Percentiles rank a stretch among this genome's conserved stretches.
These are phyloP conservation scores for Chytriomyces sp. DNA, from an alignment of 192 early-diverging fungal genomes.

Conservation along the genomic window DNA sequence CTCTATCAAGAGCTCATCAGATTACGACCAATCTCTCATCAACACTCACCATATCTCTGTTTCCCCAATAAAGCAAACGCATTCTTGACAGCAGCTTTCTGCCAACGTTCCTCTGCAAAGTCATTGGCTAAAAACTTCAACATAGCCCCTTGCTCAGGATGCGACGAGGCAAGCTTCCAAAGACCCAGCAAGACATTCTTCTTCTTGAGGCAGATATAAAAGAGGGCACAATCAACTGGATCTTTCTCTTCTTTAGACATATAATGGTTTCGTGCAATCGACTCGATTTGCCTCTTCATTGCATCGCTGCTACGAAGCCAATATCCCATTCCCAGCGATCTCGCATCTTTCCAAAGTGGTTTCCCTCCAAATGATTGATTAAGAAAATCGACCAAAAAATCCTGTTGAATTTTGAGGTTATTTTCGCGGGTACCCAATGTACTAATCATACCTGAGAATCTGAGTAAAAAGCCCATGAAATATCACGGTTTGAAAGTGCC, in stretches of 20 bases:
- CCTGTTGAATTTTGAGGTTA: conserved; percentile 40
- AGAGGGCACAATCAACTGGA: conserved; percentile 82
- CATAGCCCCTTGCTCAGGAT: conserved; percentile 89
- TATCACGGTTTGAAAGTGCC: not conserved
- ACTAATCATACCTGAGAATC: conserved; percentile 85
- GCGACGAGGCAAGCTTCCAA: conserved; percentile 81
- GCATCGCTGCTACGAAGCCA: conserved; percentile 80
- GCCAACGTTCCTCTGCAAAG: conserved; percentile 88
- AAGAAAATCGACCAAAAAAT: conserved; percentile 66
- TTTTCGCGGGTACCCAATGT: too few species aligned
- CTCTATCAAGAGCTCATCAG: conserved; percentile 50
- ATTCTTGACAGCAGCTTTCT: conserved; percentile 94
- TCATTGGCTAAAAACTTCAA: conserved; percentile 89
- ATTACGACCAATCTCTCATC: not conserved
- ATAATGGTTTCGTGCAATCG: conserved; percentile 89
- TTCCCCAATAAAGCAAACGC: conserved; percentile 96
- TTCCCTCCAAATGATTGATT: conserved; percentile 54
- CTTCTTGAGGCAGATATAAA: conserved; percentile 87
- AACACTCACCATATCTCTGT: conserved; percentile 77
- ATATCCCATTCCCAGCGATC: conserved; percentile 77
- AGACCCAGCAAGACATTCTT: conserved; percentile 87
- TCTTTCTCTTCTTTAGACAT: conserved; percentile 75
- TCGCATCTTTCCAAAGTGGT: conserved; percentile 80
- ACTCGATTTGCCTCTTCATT: conserved; percentile 73
- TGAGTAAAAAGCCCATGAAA: conserved; percentile 60